Percentiles rank a stretch among this genome's conserved stretches.
Conservation (phyloP, 2,329 filamentous ascomycete genomes). For the Aureobasidium lini region DNA sequence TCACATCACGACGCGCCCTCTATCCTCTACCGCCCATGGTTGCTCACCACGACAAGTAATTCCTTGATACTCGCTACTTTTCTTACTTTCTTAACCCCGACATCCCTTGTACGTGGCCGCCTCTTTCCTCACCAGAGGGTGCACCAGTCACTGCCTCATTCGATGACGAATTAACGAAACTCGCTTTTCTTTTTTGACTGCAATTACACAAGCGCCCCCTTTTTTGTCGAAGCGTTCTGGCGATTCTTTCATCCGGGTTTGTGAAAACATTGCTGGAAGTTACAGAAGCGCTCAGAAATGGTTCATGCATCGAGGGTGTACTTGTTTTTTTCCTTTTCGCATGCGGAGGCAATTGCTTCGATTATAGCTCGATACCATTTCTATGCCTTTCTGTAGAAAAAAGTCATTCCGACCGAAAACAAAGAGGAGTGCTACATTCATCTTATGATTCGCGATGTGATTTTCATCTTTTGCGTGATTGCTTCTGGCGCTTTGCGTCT, state of each 20-base stretch:
- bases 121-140: slow-evolving; percentile 4
- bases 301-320: neutral
- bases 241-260: neutral
- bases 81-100: slow-evolving; percentile 1
- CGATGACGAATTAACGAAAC: slow-evolving; percentile 14
- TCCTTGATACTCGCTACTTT: neutral
- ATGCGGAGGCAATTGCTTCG: slow-evolving; percentile 14
- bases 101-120: slow-evolving; percentile 12
- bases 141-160: slow-evolving; percentile 13
- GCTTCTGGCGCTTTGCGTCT: too few species aligned
- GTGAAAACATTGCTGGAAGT: neutral
- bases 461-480: too few species aligned
- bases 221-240: neutral
- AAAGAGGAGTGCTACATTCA: slow-evolving; percentile 1
- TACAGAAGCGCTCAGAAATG: neutral
- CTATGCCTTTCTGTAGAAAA: slow-evolving; percentile 13
- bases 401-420: slow-evolving; percentile 1
- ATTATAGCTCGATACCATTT: slow-evolving; percentile 16
- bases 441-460: neutral
- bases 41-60: slow-evolving; percentile 9
- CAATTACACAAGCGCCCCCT: neutral
- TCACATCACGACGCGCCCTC: neutral
- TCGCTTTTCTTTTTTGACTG: slow-evolving; percentile 3
- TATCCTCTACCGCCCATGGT: neutral
- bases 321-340: neutral